phyloP scores from a whole-genome alignment of 305 asterid genomes.

The Rubia tinctorum region DNA sequence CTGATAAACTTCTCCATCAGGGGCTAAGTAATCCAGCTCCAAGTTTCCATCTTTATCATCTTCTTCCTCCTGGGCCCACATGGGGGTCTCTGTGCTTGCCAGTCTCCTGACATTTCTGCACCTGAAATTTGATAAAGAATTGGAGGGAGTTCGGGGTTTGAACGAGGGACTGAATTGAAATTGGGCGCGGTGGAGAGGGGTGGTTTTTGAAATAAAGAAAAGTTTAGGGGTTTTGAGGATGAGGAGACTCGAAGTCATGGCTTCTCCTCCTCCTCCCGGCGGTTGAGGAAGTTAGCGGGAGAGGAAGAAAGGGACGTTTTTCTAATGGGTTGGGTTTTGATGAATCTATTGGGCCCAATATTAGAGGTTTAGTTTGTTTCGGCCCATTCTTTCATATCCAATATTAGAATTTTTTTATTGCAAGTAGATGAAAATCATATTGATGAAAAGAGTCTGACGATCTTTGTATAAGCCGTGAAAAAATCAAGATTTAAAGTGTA shows the following conservation, averaged over 20 bases:
- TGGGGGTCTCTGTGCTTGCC: slow-evolving; percentile 23
- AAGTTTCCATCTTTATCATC: slow-evolving; percentile 33
- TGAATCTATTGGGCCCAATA: neutral
- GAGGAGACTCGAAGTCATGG: slow-evolving; percentile 26
- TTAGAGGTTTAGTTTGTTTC: neutral
- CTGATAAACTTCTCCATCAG: slow-evolving; percentile 83
- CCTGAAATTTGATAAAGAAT: slow-evolving; percentile 20
- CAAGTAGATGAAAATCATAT: no score
- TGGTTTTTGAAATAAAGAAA: slow-evolving; percentile 21
- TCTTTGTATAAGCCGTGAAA: no score
- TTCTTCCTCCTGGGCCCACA: slow-evolving; percentile 28
- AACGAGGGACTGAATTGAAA: slow-evolving; percentile 10
- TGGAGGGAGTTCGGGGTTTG: slow-evolving; percentile 17
- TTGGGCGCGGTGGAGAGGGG: slow-evolving; percentile 17
- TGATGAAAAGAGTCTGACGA: no score
- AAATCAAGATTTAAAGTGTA: no score
- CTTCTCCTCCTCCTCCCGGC: neutral
- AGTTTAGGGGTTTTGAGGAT: slow-evolving; percentile 22
- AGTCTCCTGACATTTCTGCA: slow-evolving; percentile 21
- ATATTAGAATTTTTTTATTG: neutral
- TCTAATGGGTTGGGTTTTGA: slow-evolving; percentile 5
- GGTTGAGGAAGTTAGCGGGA: slow-evolving; percentile 16
- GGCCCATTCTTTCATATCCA: neutral
- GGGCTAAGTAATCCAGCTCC: slow-evolving; percentile 68
- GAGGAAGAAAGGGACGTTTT: neutral